Percentiles rank a stretch among this genome's conserved stretches.
Evolutionary conservation across 768 basidiomycete species (phyloP).

Genomic region (Trametes coccinea): DNA sequence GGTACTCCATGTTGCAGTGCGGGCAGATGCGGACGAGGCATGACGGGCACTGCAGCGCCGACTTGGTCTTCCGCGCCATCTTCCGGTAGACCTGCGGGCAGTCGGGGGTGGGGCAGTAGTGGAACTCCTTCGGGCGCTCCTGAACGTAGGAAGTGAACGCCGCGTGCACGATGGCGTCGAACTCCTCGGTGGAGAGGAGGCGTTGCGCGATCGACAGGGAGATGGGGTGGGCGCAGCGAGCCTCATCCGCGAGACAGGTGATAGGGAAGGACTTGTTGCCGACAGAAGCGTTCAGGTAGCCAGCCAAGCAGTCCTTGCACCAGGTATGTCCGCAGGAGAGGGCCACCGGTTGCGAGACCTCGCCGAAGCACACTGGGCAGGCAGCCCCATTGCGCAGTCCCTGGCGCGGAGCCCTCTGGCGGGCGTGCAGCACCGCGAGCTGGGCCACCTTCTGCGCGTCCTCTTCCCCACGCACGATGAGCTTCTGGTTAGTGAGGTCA

Average conservation of each 20-base stretch:
- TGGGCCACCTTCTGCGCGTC: slow-evolving; percentile 44
- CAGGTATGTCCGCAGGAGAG: slow-evolving; percentile 68
- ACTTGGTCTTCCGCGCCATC: slow-evolving; percentile 47
- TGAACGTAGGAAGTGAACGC: slow-evolving; percentile 65
- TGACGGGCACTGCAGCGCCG: slow-evolving; percentile 66
- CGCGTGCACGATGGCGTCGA: slow-evolving; percentile 55
- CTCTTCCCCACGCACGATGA: slow-evolving; percentile 60
- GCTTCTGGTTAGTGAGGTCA: slow-evolving; percentile 42
- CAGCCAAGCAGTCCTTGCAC: slow-evolving; percentile 62
- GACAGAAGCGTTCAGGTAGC: slow-evolving; percentile 58
- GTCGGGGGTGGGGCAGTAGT: slow-evolving; percentile 79
- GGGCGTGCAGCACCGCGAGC: slow-evolving; percentile 38
- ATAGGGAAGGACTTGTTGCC: slow-evolving; percentile 67
- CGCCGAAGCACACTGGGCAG: slow-evolving; percentile 74
- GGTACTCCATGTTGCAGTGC: slow-evolving; percentile 56
- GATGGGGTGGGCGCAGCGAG: slow-evolving; percentile 56
- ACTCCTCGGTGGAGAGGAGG: slow-evolving; percentile 51
- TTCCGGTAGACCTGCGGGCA: slow-evolving; percentile 73
- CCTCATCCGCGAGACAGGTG: slow-evolving; percentile 64
- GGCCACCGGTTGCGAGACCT: slow-evolving; percentile 49
- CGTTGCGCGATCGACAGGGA: slow-evolving; percentile 52
- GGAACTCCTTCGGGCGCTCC: slow-evolving; percentile 58
- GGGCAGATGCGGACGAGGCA: slow-evolving; percentile 73
- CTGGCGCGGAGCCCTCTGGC: slow-evolving; percentile 28
- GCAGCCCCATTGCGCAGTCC: slow-evolving; percentile 17